phyloP scores from a whole-genome alignment of 768 basidiomycete genomes.

The Termitomyces sp. region DNA sequence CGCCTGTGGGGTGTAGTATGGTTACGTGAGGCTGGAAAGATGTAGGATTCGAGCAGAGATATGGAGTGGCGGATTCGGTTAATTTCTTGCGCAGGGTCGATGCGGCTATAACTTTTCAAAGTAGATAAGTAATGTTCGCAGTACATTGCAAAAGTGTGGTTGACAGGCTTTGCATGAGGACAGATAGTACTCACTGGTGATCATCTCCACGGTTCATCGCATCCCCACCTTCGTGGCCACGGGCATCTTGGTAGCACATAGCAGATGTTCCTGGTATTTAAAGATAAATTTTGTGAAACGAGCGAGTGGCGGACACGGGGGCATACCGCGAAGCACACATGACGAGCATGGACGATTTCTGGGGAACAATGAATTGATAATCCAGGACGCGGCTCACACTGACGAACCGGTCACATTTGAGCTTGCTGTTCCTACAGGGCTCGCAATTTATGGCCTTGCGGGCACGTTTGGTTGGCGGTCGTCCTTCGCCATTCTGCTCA shows the following conservation, averaged over 20 bases:
- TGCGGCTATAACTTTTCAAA: conserved; percentile 32
- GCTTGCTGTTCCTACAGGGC: conserved; percentile 81
- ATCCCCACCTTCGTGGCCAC: conserved; percentile 54
- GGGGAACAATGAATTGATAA: conserved; percentile 12
- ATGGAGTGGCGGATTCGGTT: conserved; percentile 64
- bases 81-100: conserved; percentile 64
- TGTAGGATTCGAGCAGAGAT: conserved; percentile 57
- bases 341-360: conserved; percentile 88
- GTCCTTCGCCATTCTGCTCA: conserved; percentile 45
- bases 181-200: conserved; percentile 39
- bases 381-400: conserved; percentile 2
- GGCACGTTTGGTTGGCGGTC: conserved; percentile 75
- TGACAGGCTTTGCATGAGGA: background rate
- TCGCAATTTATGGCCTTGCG: conserved; percentile 88
- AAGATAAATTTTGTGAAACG: background rate
- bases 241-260: conserved; percentile 72
- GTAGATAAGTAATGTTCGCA: conserved; percentile 7
- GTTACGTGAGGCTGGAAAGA: conserved; percentile 39
- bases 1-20: conserved; percentile 28
- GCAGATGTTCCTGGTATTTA: conserved; percentile 61
- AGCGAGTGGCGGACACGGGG: background rate
- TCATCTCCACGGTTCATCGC: conserved; percentile 53
- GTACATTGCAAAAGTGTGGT: conserved; percentile 6
- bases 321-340: conserved; percentile 74
- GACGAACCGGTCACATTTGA: conserved; percentile 80